Conservation (phyloP, 192 early-diverging fungal species). For the Mortierella alpina region DNA sequence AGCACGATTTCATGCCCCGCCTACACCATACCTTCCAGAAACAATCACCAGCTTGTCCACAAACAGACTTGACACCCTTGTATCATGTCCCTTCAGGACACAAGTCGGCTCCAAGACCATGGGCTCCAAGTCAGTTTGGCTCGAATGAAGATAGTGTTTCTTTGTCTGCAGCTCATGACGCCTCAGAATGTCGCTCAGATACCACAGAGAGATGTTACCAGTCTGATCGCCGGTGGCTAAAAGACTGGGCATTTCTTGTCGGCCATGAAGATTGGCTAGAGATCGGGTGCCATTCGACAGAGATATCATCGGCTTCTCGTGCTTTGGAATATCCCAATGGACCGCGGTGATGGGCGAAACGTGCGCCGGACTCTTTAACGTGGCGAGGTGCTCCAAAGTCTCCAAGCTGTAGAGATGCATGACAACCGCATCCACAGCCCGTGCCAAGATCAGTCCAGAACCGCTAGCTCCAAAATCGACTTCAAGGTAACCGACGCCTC, state of each 20-base stretch:
- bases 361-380: constrained; percentile 42
- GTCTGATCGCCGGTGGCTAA: constrained; percentile 62
- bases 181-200: constrained; percentile 51
- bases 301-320: constrained; percentile 47
- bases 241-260: constrained; percentile 40
- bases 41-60: constrained; percentile 42
- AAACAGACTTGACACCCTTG: constrained; percentile 31
- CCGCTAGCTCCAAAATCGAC: constrained; percentile 25
- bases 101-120: constrained; percentile 14
- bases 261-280: background rate
- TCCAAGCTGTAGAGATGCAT: constrained; percentile 42
- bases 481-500: constrained; percentile 32
- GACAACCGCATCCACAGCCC: constrained; percentile 15
- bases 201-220: constrained; percentile 68
- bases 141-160: constrained; percentile 8
- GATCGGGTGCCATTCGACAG: background rate
- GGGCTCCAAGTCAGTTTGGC: constrained; percentile 2
- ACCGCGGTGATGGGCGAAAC: constrained; percentile 33
- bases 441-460: constrained; percentile 23
- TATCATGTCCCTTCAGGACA: constrained; percentile 32
- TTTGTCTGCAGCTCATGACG: constrained; percentile 5
- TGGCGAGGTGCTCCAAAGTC: constrained; percentile 23
- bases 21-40: constrained; percentile 34
- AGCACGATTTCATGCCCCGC: background rate
- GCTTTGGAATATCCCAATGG: constrained; percentile 40